Evolutionary conservation across 2,329 filamentous ascomycete genomes (phyloP), one percentile per base, ranked within the genome.

Genomic region (Curvularia sp.): DNA sequence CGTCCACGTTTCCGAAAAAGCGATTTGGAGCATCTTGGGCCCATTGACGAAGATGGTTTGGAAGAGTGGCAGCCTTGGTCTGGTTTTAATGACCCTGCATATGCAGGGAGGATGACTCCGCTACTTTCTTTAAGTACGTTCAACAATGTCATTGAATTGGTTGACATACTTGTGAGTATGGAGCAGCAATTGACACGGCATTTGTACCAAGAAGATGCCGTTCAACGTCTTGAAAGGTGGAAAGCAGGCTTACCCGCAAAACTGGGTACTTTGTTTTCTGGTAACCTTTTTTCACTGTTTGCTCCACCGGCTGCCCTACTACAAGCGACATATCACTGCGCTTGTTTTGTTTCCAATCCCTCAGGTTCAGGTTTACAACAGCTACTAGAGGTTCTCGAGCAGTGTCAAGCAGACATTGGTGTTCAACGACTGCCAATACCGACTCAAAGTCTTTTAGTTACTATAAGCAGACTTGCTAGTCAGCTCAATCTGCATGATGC

Each of bases 31-130:
- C 73, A 75, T 36, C 70, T 81, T 28, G 82, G 82, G 9, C 74
- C 77, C 2, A 77, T 89, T 2, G 81, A 85, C 25, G 87, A 90
- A 72, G 87, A 90, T 65, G 87, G 87, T 1, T 77, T 89, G 19
- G 89, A 92, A 68, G 89, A 92, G 76, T 92, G 89, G 89, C 86
- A 89, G 63, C 86, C 87, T 1, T 92, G 89, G 89, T 80, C 81
- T 18, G 84, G 87, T 25, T 80, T 58, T 30, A 39, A 81, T 58
- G 78, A 39, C 34, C 48, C 55, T 30, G 53, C 56, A n/a, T 53
- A 55, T 36, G 59, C 63, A 36, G 60, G 61, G 30, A 63, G 66
- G 42, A 65, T 69, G 43, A 63, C 64, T 21, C 75, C 75, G 5
- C 64, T 81, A 12, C 77, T 82, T 43, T 77, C 80, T 5, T 69